Base-by-base conservation (phyloP, 192 early-diverging fungal genomes). In the Coemansia javaensis region DNA sequence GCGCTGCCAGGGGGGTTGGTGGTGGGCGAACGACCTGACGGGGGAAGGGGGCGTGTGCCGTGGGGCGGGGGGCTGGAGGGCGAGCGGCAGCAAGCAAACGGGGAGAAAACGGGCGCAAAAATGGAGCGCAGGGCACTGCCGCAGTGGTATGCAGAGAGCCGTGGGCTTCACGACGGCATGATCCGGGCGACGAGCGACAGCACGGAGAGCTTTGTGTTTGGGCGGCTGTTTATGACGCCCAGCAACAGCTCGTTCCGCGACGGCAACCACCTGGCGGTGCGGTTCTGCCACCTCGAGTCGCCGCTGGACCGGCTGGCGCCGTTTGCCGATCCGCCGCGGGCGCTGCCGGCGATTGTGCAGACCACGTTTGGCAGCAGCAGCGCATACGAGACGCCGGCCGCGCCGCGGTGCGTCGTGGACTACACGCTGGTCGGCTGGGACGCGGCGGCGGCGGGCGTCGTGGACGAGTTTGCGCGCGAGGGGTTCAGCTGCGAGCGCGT, bases 221-320 rank as follows among this genome's bases (percentile, higher is more conserved):
- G 55, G 0, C 45, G 50, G 7, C 32, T 66, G 23, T 66, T 55
- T 43, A 40, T 41, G 8, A 66, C 46, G 1, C 64, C 64, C 6
- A 52, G 36, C 1, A 66, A 59, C 56, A 17, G 22, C 14, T 28
- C 20, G 7, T 51, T 53, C 44, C 45, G 46, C 2, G 51, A 66
- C 27, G 56, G 47, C 47, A 66, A 59, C 47, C 56, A 59, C 18
- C 24, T 66, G 35, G 35, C 32, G 23, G 44, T 66, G 18, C 38
- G 35, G 18, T 66, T 66, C 17, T 66, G 56, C 23, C 55, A 66
- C 27, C 50, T 66, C 6, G 64, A 66, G 47, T 66, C 50, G 32
- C 64, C 64, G 5, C 55, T 46, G 50, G 64, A 59, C 56, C 50
- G 56, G 22, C 50, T 25, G 14, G 52, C 46, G 7, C 25, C 35